phyloP scores from a whole-genome alignment of 306 rosid genomes.

The Fragaria iinumae region DNA sequence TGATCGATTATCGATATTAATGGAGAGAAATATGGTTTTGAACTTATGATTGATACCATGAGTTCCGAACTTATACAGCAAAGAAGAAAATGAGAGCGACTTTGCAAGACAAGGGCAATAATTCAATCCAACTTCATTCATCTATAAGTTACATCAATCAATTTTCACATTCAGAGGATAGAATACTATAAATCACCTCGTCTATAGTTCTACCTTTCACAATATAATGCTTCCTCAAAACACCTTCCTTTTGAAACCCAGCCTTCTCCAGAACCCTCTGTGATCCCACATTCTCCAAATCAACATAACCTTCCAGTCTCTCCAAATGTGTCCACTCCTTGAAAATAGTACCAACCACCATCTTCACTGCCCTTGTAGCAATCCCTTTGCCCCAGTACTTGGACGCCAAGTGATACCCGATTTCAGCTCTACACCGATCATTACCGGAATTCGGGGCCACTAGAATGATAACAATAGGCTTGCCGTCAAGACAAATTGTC shows the following conservation, averaged over 20 bases:
- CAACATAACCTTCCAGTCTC: slow-evolving; percentile 70
- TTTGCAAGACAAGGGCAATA: no score
- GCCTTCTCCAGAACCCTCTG: slow-evolving; percentile 64
- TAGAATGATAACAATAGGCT: slow-evolving; percentile 49
- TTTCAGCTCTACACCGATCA: slow-evolving; percentile 41
- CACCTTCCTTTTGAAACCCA: slow-evolving; percentile 63
- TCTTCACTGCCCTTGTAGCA: slow-evolving; percentile 51
- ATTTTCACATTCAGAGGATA: slow-evolving; percentile 31
- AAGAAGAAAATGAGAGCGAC: no score
- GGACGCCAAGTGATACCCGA: slow-evolving; percentile 61
- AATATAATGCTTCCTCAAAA: slow-evolving; percentile 45
- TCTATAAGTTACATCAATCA: neutral
- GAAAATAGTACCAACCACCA: slow-evolving; percentile 42
- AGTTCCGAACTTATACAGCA: no score
- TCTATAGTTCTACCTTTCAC: slow-evolving; percentile 51
- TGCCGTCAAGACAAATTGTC: slow-evolving; percentile 53
- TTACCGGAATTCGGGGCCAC: slow-evolving; percentile 29
- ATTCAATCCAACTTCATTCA: no score
- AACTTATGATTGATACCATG: no score
- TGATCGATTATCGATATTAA: no score
- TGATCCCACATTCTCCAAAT: slow-evolving; percentile 57
- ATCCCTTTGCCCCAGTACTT: slow-evolving; percentile 75
- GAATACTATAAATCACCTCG: slow-evolving; percentile 42
- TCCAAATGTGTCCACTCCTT: slow-evolving; percentile 48
- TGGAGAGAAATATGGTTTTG: no score